A percentile compares a stretch with the other conserved stretches of the same genome.
These are phyloP conservation scores for Populus hybrid DNA, from an alignment of 441 rosid species.

Conservation along the genomic window DNA sequence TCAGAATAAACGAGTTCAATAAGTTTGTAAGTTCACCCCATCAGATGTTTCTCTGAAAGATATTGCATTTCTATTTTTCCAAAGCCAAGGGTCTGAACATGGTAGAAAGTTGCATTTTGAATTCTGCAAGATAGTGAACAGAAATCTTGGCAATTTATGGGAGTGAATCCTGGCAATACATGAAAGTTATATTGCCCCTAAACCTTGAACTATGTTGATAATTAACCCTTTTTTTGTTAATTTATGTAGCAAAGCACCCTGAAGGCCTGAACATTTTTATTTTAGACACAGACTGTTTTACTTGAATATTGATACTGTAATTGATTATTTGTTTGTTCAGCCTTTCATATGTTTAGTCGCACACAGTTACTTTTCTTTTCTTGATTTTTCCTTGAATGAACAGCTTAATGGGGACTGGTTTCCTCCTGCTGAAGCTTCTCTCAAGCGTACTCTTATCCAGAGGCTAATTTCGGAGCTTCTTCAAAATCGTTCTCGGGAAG, in stretches of 20 bases:
- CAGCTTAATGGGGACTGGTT: conserved; percentile 83
- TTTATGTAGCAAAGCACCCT: neutral
- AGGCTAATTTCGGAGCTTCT: conserved; percentile 52
- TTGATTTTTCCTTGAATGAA: neutral
- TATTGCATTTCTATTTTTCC: neutral
- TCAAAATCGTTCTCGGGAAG: conserved; percentile 32
- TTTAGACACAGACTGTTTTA: neutral
- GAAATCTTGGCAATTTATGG: neutral
- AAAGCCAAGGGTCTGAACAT: neutral
- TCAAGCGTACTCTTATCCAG: conserved; percentile 58
- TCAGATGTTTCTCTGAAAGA: neutral
- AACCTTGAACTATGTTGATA: neutral
- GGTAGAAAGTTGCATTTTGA: neutral
- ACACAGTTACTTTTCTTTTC: conserved; percentile 7
- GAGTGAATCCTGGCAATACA: neutral
- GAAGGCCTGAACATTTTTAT: neutral
- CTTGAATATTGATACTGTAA: neutral
- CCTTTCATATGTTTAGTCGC: conserved; percentile 1
- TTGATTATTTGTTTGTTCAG: conserved; percentile 1
- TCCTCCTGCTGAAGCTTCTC: conserved; percentile 68
- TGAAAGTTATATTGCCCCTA: neutral
- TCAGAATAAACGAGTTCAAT: conserved; percentile 32
- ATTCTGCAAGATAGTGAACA: conserved; percentile 2
- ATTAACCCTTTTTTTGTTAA: neutral
- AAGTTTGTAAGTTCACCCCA: conserved; percentile 52